phyloP scores from a whole-genome alignment of 805 yeast genomes.

The Ogataea nitratoaversa region DNA sequence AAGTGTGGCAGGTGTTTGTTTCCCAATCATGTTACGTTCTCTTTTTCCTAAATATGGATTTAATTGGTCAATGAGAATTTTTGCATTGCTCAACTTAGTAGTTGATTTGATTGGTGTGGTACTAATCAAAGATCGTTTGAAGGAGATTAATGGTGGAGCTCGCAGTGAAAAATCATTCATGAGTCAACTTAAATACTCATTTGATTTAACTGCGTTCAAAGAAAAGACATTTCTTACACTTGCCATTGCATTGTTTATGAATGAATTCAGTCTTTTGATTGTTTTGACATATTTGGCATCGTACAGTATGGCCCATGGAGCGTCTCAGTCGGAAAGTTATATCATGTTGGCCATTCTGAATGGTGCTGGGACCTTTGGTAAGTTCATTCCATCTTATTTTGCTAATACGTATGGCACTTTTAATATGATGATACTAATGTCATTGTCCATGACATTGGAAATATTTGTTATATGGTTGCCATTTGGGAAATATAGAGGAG shows the following conservation, averaged over 20 bases:
- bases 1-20: conserved; percentile 59
- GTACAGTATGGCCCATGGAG: conserved; percentile 47
- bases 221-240: conserved; percentile 35
- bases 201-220: conserved; percentile 30
- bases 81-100: conserved; percentile 33
- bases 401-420: conserved; percentile 44
- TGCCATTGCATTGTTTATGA: conserved; percentile 35
- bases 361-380: conserved; percentile 39
- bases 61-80: conserved; percentile 54
- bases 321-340: conserved; percentile 39
- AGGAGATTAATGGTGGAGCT: conserved; percentile 6
- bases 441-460: conserved; percentile 40
- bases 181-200: conserved; percentile 17
- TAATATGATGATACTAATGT: conserved; percentile 47
- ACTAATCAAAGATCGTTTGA: conserved; percentile 34
- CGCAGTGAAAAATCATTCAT: conserved; percentile 24
- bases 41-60: conserved; percentile 47
- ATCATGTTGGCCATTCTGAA: conserved; percentile 44
- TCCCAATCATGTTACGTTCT: conserved; percentile 49
- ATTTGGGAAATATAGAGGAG: conserved; percentile 40
- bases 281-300: conserved; percentile 47
- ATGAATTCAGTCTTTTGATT: conserved; percentile 38
- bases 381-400: conserved; percentile 30
- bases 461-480: conserved; percentile 63
- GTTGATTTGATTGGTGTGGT: conserved; percentile 24